These are phyloP conservation scores for Backusella tuberculispora DNA, from an alignment of 192 early-diverging fungal species.

Conservation along the genomic window DNA sequence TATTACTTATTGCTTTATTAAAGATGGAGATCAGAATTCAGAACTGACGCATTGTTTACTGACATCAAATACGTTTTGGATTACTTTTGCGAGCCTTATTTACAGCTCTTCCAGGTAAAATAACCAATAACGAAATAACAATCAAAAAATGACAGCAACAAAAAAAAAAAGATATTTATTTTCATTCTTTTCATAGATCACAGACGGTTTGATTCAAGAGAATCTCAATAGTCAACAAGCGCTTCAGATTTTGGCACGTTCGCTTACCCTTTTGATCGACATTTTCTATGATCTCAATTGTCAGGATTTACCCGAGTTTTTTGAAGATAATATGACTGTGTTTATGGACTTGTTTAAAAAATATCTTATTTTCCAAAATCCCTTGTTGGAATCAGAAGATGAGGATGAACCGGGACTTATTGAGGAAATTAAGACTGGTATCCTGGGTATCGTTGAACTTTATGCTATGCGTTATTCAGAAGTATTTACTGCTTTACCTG, in stretches of 20 bases:
- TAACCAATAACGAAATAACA: neutral
- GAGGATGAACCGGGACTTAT: constrained; percentile 84
- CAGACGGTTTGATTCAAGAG: constrained; percentile 76
- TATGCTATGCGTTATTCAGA: constrained; percentile 93
- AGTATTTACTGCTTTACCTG: constrained; percentile 76
- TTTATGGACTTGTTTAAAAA: constrained; percentile 89
- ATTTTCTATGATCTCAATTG: constrained; percentile 95
- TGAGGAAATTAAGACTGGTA: constrained; percentile 90
- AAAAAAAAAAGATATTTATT: neutral
- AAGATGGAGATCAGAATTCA: constrained; percentile 87
- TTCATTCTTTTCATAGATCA: constrained; percentile 52
- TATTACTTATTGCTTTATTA: neutral
- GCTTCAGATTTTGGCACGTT: constrained; percentile 74
- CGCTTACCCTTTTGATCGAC: constrained; percentile 78
- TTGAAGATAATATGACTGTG: constrained; percentile 86
- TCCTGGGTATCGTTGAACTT: constrained; percentile 90
- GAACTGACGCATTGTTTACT: constrained; percentile 76
- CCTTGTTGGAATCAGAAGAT: constrained; percentile 69
- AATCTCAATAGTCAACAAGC: constrained; percentile 64
- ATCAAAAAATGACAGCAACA: neutral
- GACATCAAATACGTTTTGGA: constrained; percentile 94
- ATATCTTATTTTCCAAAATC: constrained; percentile 84
- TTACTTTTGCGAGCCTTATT: constrained; percentile 82
- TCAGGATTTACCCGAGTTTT: constrained; percentile 97
- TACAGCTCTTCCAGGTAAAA: constrained; percentile 79